Evolutionary conservation across 129 eudicot species (phyloP).

Genomic region (Ambrosia trifida): DNA sequence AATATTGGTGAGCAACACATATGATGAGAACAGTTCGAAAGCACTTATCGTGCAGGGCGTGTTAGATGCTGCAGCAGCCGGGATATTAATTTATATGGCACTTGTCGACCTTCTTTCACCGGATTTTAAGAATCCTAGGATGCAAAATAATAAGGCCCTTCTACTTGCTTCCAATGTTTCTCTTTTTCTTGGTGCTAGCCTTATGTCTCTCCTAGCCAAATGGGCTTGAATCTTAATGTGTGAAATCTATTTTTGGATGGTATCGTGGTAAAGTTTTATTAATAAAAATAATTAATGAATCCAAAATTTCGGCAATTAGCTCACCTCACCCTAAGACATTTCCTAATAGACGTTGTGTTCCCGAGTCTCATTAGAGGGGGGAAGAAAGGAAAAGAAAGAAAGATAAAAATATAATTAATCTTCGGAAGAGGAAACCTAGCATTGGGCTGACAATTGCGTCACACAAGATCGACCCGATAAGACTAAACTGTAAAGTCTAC

Average conservation of each 20-base stretch:
- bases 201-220: conserved; percentile 49
- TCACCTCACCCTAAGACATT: too few species aligned
- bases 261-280: too few species aligned
- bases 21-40: conserved; percentile 34
- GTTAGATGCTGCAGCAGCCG: conserved; percentile 50
- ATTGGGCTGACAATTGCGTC: too few species aligned
- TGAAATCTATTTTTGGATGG: background rate
- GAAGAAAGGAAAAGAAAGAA: too few species aligned
- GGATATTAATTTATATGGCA: conserved; percentile 60
- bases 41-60: conserved; percentile 50
- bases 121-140: conserved; percentile 46
- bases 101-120: conserved; percentile 58
- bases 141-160: conserved; percentile 45
- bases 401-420: too few species aligned
- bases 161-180: conserved; percentile 34
- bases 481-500: too few species aligned
- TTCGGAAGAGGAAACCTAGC: too few species aligned
- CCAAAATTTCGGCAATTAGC: too few species aligned
- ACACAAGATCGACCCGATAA: too few species aligned
- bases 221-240: conserved; percentile 39
- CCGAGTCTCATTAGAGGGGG: too few species aligned
- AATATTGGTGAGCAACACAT: conserved; percentile 39
- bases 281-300: too few species aligned
- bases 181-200: conserved; percentile 50
- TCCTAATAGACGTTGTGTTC: too few species aligned